A percentile compares a stretch with the other conserved stretches of the same genome.
Conservation (phyloP, 805 yeast genomes). For the Candida silvicultrix region DNA sequence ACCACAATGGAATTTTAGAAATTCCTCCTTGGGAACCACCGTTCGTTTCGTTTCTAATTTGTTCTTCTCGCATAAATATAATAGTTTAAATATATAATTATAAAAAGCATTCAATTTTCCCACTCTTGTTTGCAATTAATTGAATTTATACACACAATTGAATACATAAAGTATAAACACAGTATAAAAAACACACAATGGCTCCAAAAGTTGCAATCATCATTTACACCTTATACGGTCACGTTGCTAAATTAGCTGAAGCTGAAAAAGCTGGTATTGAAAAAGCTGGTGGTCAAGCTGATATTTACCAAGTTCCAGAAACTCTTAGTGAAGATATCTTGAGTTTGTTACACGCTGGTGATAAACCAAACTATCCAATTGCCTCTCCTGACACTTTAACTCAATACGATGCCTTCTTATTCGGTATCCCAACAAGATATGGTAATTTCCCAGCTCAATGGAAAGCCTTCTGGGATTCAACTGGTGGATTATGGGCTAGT, state of each 20-base stretch:
- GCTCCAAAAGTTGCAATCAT: slow-evolving; percentile 52
- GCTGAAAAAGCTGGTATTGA: slow-evolving; percentile 60
- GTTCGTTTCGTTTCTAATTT: too few species aligned
- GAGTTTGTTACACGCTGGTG: slow-evolving; percentile 53
- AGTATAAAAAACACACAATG: too few species aligned
- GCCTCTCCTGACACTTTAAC: slow-evolving; percentile 47
- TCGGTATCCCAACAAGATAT: slow-evolving; percentile 73
- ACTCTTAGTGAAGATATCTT: slow-evolving; percentile 59
- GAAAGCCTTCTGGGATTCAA: slow-evolving; percentile 67
- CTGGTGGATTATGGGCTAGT: slow-evolving; percentile 70
- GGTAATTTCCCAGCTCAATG: slow-evolving; percentile 74
- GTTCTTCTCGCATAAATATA: too few species aligned
- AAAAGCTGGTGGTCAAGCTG: slow-evolving; percentile 59
- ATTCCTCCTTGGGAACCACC: too few species aligned
- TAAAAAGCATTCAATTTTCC: too few species aligned
- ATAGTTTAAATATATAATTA: too few species aligned
- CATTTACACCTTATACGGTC: slow-evolving; percentile 75
- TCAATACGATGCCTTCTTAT: slow-evolving; percentile 60
- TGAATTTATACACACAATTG: neutral
- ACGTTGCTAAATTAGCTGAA: slow-evolving; percentile 60
- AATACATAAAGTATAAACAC: neutral
- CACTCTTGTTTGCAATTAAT: too few species aligned
- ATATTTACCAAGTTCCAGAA: slow-evolving; percentile 71
- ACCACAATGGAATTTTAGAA: too few species aligned
- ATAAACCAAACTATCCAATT: slow-evolving; percentile 45